Base-by-base conservation (phyloP, 2,329 filamentous ascomycete genomes). In the Talaromyces piceae region DNA sequence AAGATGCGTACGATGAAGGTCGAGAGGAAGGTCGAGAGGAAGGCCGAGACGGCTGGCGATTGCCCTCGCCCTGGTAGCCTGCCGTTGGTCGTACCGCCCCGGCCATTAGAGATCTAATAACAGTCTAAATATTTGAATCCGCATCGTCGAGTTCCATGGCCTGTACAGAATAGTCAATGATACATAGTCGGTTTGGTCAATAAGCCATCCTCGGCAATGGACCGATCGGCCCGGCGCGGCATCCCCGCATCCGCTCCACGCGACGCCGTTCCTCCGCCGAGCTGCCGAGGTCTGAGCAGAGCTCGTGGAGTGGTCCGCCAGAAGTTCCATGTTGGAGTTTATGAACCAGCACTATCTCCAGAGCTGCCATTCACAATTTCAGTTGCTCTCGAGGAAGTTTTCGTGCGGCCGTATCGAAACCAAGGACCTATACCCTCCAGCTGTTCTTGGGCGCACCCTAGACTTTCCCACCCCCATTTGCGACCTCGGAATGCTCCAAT, bases 1-100 rank as follows among this genome's bases (percentile, higher is more conserved):
- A 69, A 33, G 56, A 71, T 61, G 63, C 70, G 12, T 75, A 74
- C 57, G 73, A 76, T 56, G 61, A 66, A 49, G 72, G 72, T 4
- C 60, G 65, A 49, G 62, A 49, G 3, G 60, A 64, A 50, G 61
- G 59, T 12, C 41, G 66, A 63, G 56, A 49, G 3, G 60, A 64
- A 50, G 61, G 59, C 13, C 41, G 66, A 63, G 56, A 54, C 22
- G 61, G 58, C 22, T 54, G 43, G 45, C 54, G 39, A 54, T 37
- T 25, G 12, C 16, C 12, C 16, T 11, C 3, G 33, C 5, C 33
- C n/a, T n/a, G n/a, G n/a, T n/a, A n/a, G n/a, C n/a, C n/a, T n/a
- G n/a, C n/a, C n/a, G n/a, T n/a, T n/a, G n/a, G n/a, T n/a, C n/a
- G n/a, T n/a, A n/a, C n/a, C n/a, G n/a, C n/a, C n/a, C n/a, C n/a